Conservation (phyloP, 2,329 filamentous ascomycete genomes). For the Cladophialophora yegresii region DNA sequence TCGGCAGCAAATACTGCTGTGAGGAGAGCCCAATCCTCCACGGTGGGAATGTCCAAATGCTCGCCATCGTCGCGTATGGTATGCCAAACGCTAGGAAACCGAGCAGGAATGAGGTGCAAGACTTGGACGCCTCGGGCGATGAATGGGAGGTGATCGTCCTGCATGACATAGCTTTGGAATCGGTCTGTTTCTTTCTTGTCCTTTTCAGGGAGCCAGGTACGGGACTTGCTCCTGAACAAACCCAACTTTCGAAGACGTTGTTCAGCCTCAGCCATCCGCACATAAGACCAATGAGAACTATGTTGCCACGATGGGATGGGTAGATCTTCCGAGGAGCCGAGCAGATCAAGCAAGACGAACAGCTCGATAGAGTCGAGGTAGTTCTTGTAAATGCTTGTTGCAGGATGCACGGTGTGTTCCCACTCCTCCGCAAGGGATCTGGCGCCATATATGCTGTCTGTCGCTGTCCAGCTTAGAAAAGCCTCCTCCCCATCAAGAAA, state of each 20-base stretch:
- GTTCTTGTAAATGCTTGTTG: slow-evolving; percentile 72
- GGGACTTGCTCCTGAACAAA: slow-evolving; percentile 63
- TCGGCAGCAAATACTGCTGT: slow-evolving; percentile 82
- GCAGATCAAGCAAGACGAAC: slow-evolving; percentile 87
- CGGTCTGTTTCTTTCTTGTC: slow-evolving; percentile 48
- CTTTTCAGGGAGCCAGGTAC: slow-evolving; percentile 38
- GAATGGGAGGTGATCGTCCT: slow-evolving; percentile 92
- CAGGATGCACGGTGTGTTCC: slow-evolving; percentile 69
- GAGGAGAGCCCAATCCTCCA: slow-evolving; percentile 85
- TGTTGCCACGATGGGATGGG: slow-evolving; percentile 81
- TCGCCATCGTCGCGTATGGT: slow-evolving; percentile 77
- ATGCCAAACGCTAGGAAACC: slow-evolving; percentile 88
- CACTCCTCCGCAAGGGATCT: slow-evolving; percentile 78
- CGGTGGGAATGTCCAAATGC: slow-evolving; percentile 76
- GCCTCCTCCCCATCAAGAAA: slow-evolving; percentile 94
- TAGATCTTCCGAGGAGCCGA: slow-evolving; percentile 67
- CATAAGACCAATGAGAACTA: slow-evolving; percentile 92
- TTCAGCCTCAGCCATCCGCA: slow-evolving; percentile 72
- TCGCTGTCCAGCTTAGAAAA: slow-evolving; percentile 74
- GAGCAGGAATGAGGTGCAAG: slow-evolving; percentile 81
- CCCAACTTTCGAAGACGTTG: slow-evolving; percentile 67
- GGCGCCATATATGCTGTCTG: slow-evolving; percentile 85
- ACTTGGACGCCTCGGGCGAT: slow-evolving; percentile 82
- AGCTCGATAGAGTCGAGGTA: slow-evolving; percentile 78
- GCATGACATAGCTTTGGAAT: slow-evolving; percentile 55